Percentiles rank a stretch among this genome's conserved stretches.
phyloP scores from a whole-genome alignment of 2,329 filamentous ascomycete genomes.

The Sclerotinia trifoliorum region DNA sequence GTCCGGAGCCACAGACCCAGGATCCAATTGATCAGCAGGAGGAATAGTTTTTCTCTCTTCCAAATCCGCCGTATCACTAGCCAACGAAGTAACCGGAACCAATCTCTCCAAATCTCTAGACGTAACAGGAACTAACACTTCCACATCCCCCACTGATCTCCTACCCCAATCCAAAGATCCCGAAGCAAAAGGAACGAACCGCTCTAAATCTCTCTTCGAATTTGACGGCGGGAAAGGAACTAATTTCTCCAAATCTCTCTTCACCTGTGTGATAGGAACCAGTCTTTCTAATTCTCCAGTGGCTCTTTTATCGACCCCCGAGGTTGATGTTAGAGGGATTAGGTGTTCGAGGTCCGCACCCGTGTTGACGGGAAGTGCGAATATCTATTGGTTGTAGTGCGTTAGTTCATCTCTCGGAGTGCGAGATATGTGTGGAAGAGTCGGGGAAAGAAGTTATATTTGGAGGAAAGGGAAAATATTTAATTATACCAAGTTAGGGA shows the following conservation, averaged over 20 bases:
- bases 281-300: background rate
- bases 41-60: background rate
- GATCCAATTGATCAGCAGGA: background rate
- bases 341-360: background rate
- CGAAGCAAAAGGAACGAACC: background rate
- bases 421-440: no score
- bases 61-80: background rate
- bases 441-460: background rate
- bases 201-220: background rate
- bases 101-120: background rate
- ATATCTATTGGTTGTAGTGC: background rate
- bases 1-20: background rate
- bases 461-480: background rate
- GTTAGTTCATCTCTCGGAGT: background rate
- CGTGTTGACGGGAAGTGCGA: slow-evolving; percentile 1
- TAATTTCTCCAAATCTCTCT: background rate
- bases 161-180: background rate
- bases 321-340: background rate
- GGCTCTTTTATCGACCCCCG: background rate
- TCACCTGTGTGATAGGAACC: background rate
- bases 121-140: background rate
- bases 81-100: background rate
- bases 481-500: background rate
- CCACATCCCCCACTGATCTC: background rate
- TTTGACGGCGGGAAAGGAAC: background rate